A percentile compares a stretch with the other conserved stretches of the same genome.
Conservation (phyloP, 805 yeast genomes). For the Osmozyma mogii region DNA sequence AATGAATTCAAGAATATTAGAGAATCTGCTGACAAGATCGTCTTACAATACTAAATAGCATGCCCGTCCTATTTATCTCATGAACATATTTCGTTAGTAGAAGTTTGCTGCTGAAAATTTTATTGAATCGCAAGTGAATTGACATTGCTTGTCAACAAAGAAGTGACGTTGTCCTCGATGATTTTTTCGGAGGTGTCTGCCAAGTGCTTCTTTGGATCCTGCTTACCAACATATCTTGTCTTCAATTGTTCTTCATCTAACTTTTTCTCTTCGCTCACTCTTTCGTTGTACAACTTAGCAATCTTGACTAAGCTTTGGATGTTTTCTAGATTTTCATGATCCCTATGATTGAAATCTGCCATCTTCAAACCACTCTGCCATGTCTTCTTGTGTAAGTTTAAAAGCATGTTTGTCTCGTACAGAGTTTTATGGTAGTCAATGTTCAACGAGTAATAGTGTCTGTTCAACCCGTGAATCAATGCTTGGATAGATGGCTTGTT, state of each 20-base stretch:
- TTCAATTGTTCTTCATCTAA: slow-evolving; percentile 80
- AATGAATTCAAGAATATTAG: slow-evolving; percentile 5
- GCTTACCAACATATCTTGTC: slow-evolving; percentile 96
- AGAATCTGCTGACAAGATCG: slow-evolving; percentile 5
- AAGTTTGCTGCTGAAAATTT: not conserved
- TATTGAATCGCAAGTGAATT: slow-evolving; percentile 84
- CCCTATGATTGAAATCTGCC: slow-evolving; percentile 69
- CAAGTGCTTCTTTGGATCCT: slow-evolving; percentile 97
- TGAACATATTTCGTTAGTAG: not conserved
- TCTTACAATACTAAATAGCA: slow-evolving; percentile 5
- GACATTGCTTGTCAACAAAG: slow-evolving; percentile 81
- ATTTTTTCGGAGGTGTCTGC: slow-evolving; percentile 78
- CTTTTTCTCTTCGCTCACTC: slow-evolving; percentile 90
- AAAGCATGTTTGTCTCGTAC: slow-evolving; percentile 86
- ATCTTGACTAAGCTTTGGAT: slow-evolving; percentile 78
- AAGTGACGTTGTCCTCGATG: slow-evolving; percentile 84
- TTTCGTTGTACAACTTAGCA: slow-evolving; percentile 80
- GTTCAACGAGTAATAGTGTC: slow-evolving; percentile 92
- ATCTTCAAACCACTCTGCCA: slow-evolving; percentile 92
- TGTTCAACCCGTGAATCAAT: slow-evolving; percentile 90
- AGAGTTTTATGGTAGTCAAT: slow-evolving; percentile 91
- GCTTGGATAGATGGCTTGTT: slow-evolving; percentile 97
- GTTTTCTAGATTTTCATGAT: slow-evolving; percentile 63
- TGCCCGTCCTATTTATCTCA: not conserved
- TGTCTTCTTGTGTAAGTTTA: slow-evolving; percentile 87